Conservation (phyloP, 805 yeast species). For the Saturnispora kantuleensis region DNA sequence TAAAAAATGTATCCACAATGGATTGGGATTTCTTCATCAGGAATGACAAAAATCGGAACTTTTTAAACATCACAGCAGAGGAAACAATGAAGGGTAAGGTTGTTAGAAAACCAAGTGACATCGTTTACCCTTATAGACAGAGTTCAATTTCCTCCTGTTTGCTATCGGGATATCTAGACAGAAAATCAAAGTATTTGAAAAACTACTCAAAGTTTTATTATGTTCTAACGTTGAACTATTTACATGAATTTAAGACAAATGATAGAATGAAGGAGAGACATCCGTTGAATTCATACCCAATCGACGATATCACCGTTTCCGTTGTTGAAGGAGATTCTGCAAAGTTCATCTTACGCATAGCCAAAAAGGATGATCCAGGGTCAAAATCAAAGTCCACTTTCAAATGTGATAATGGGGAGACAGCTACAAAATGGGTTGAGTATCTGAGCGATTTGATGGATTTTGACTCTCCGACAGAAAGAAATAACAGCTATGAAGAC, state of each 20-base stretch:
- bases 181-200: constrained; percentile 52
- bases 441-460: constrained; percentile 45
- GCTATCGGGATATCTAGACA: constrained; percentile 48
- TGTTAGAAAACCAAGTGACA: constrained; percentile 40
- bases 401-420: constrained; percentile 34
- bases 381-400: constrained; percentile 27
- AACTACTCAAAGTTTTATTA: constrained; percentile 55
- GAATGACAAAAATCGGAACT: constrained; percentile 32
- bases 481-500: constrained; percentile 37
- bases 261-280: constrained; percentile 46
- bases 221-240: constrained; percentile 54
- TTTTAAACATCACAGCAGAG: constrained; percentile 29
- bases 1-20: constrained; percentile 46
- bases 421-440: constrained; percentile 43
- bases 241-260: constrained; percentile 55
- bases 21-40: constrained; percentile 65
- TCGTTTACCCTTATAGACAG: constrained; percentile 44
- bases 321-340: constrained; percentile 27
- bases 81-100: constrained; percentile 27
- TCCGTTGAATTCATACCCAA: constrained; percentile 33
- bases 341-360: constrained; percentile 32
- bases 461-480: constrained; percentile 36
- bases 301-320: constrained; percentile 27
- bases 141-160: constrained; percentile 42
- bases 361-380: constrained; percentile 18